Evolutionary conservation across 2,329 filamentous ascomycete genomes (phyloP), one percentile per base, ranked within the genome.

Genomic region (Epichloe coenophiala): DNA sequence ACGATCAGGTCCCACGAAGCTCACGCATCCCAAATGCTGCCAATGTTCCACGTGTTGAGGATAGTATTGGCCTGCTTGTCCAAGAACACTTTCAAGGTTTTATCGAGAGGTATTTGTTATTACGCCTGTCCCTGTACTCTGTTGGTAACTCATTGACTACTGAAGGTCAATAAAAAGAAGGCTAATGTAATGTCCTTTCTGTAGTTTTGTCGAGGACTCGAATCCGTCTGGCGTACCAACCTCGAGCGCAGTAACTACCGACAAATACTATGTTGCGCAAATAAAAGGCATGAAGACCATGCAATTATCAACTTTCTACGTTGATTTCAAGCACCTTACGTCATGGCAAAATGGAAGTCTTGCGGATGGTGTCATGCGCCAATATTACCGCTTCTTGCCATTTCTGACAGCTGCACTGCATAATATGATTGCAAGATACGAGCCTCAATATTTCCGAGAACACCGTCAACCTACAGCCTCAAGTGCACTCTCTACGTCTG

Each of bases 331-430:
- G 57, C 93, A 98, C 66, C 72, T 98, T 33, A 78, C 82, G 51
- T 77, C 81, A 37, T 84, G 83, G 65, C 82, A 86, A 60, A 85
- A 90, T 58, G 87, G 86, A 49, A 83, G 86, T 52, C 72, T 98
- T 48, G 88, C 91, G 41, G 83, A 88, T 54, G 91, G 88, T 47
- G 85, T 97, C 55, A 84, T 89, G 57, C 83, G 82, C 59, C 86
- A 94, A 62, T 97, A 96, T 73, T 97, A 96, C 68, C 87, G 93
- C 58, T 95, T 95, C 65, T 76, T 94, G 23, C 93, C 93, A 3
- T 98, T 93, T 65, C 79, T 98, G 61, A 88, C 86, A 21, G 81
- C 86, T 56, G 90, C 85, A 27, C 73, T 98, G 42, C 89, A 98
- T 70, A 94, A 89, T 61, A 81, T 95, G 68, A 94, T 98, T 59